phyloP scores from a whole-genome alignment of 2,329 filamentous ascomycete species.

The Parascedosporium putredinis region DNA sequence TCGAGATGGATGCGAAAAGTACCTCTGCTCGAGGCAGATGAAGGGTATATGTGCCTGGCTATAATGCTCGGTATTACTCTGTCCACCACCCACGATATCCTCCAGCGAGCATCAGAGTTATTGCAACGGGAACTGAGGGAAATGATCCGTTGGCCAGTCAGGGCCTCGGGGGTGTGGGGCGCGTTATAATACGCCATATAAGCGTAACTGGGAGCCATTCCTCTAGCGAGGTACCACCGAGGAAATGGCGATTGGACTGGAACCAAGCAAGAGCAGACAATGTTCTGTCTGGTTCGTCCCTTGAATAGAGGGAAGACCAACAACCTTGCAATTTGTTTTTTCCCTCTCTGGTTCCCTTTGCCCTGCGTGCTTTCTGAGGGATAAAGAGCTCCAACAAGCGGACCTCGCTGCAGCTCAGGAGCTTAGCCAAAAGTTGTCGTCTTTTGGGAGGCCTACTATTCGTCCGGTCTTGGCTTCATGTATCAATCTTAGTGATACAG shows the following conservation, averaged over 20 bases:
- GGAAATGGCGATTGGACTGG: background rate
- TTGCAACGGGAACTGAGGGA: background rate
- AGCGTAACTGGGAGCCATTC: background rate
- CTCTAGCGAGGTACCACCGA: background rate
- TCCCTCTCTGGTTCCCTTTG: background rate
- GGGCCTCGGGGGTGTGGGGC: background rate
- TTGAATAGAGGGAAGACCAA: no score
- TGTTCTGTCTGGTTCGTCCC: background rate
- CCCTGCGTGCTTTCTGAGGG: background rate
- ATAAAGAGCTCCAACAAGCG: background rate
- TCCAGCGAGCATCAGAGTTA: background rate
- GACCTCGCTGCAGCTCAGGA: background rate
- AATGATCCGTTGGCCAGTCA: background rate
- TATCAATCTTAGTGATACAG: conserved; percentile 1
- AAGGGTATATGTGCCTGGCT: conserved; percentile 4
- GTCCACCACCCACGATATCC: background rate
- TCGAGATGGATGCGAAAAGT: background rate
- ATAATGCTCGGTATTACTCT: background rate
- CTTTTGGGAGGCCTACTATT: conserved; percentile 1
- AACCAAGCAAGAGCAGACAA: no score
- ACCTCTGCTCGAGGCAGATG: background rate
- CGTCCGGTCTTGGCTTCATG: background rate
- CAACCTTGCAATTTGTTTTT: background rate
- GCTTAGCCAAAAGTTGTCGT: conserved; percentile 5
- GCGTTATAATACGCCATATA: background rate